phyloP scores from a whole-genome alignment of 495 filamentous ascomycete genomes.

The Apodospora peruviana region DNA sequence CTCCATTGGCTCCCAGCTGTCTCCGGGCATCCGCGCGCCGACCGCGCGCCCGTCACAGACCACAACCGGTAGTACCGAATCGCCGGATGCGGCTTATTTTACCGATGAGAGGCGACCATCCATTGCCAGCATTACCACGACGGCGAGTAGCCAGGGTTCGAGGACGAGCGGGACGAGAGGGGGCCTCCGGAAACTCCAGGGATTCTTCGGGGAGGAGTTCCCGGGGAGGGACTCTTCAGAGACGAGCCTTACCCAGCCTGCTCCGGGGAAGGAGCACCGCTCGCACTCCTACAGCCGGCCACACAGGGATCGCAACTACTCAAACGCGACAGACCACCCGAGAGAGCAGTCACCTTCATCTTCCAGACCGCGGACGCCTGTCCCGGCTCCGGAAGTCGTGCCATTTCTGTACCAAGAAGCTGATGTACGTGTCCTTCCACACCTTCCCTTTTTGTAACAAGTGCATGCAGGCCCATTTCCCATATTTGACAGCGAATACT shows the following conservation, averaged over 20 bases:
- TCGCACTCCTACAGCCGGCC: conserved; percentile 54
- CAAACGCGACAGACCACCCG: conserved; percentile 56
- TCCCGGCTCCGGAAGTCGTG: conserved; percentile 88
- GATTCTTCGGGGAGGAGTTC: conserved; percentile 85
- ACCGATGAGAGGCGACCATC: conserved; percentile 81
- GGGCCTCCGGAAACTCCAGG: conserved; percentile 68
- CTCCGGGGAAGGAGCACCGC: conserved; percentile 43
- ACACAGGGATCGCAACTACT: conserved; percentile 70
- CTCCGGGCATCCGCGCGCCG: conserved; percentile 61
- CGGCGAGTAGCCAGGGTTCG: conserved; percentile 85
- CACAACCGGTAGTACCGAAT: conserved; percentile 54
- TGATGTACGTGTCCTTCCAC: conserved; percentile 56
- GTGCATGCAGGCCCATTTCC: no score
- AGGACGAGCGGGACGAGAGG: conserved; percentile 65
- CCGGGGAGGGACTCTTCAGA: conserved; percentile 65
- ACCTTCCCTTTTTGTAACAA: no score
- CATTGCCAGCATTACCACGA: conserved; percentile 76
- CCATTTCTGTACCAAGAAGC: conserved; percentile 93
- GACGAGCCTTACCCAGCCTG: conserved; percentile 56
- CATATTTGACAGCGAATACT: no score
- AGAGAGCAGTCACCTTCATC: conserved; percentile 61
- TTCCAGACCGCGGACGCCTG: conserved; percentile 73
- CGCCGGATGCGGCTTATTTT: conserved; percentile 58
- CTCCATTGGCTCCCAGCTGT: conserved; percentile 53
- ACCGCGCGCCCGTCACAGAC: conserved; percentile 47